Percentiles rank a stretch among this genome's conserved stretches.
phyloP scores from a whole-genome alignment of 257 asterid species.

The Fraxinus pennsylvanica region DNA sequence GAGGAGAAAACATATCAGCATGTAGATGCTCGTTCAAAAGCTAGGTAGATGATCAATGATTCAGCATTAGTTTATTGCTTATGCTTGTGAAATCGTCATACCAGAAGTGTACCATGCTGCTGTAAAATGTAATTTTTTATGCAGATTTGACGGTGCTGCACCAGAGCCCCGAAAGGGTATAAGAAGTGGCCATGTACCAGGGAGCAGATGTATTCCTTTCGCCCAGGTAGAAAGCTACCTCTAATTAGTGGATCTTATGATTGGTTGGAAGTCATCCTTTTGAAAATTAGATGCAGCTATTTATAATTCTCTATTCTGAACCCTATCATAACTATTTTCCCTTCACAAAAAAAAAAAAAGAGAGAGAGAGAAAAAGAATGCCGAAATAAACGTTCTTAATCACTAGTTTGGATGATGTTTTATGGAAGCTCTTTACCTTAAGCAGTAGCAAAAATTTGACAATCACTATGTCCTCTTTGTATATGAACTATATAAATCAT shows the following conservation, averaged over 20 bases:
- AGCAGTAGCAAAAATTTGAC: not conserved
- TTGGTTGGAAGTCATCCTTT: not conserved
- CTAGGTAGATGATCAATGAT: constrained; percentile 39
- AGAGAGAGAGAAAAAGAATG: too few species aligned
- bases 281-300: not conserved
- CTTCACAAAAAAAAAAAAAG: not conserved
- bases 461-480: not conserved
- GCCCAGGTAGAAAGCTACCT: constrained; percentile 2
- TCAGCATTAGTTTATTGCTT: not conserved
- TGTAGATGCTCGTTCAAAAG: constrained; percentile 63
- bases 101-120: not conserved
- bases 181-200: constrained; percentile 20
- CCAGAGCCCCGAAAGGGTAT: constrained; percentile 20
- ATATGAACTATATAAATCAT: not conserved
- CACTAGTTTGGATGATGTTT: not conserved
- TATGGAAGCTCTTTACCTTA: not conserved
- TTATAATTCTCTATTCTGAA: not conserved
- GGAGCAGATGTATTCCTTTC: constrained; percentile 17
- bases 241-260: not conserved
- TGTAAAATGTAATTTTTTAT: not conserved
- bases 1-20: constrained; percentile 61
- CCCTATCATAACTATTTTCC: not conserved
- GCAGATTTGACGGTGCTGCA: constrained; percentile 17
- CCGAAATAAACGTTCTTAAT: not conserved
- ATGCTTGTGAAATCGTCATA: not conserved